phyloP scores from a whole-genome alignment of 2,329 filamentous ascomycete species.

The Coniochaeta sp. region DNA sequence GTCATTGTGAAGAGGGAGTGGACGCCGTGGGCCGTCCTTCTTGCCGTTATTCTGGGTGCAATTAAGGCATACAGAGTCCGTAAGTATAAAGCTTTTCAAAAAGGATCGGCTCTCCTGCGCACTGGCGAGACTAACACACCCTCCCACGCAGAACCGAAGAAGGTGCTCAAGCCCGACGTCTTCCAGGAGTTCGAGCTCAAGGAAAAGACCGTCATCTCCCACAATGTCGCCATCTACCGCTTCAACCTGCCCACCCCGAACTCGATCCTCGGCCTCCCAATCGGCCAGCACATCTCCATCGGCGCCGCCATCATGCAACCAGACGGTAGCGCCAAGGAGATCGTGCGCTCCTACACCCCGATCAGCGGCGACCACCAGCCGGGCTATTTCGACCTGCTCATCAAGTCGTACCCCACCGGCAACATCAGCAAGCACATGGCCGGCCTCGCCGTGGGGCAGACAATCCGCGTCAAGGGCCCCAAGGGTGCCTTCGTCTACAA shows the following conservation, averaged over 20 bases:
- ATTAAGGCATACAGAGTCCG: conserved; percentile 66
- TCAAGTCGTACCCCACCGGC: conserved; percentile 95
- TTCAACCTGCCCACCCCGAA: conserved; percentile 73
- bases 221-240: conserved; percentile 98
- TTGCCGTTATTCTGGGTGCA: conserved; percentile 59
- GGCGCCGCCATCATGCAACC: conserved; percentile 62
- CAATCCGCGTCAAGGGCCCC: conserved; percentile 84
- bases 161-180: conserved; percentile 75
- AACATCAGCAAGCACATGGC: conserved; percentile 96
- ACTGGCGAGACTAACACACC: background rate
- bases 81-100: conserved; percentile 37
- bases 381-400: conserved; percentile 90
- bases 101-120: no score
- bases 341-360: conserved; percentile 87
- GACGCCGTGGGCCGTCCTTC: conserved; percentile 59
- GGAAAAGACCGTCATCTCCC: conserved; percentile 91
- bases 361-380: conserved; percentile 84
- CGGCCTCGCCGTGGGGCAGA: conserved; percentile 72
- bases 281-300: conserved; percentile 98
- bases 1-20: conserved; percentile 74
- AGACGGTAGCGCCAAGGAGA: conserved; percentile 70
- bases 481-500: conserved; percentile 98
- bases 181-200: conserved; percentile 92
- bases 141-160: conserved; percentile 54
- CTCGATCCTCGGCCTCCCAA: conserved; percentile 88